Evolutionary conservation across 2,329 filamentous ascomycete species (phyloP).

Genomic region (Colletotrichum viniferum): DNA sequence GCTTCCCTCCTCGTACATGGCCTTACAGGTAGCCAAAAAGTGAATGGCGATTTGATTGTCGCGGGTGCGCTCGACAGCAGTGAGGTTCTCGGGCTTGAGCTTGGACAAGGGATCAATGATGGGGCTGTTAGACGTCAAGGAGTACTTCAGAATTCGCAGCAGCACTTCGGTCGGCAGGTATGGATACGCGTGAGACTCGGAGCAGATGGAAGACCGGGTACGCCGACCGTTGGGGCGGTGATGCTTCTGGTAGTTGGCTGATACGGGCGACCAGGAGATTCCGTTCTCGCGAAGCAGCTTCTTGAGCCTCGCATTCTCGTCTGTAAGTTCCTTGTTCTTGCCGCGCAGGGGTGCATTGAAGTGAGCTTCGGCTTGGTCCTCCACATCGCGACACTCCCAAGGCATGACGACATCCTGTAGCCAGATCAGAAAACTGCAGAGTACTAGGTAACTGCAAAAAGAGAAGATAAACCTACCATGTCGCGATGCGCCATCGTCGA

Average conservation of each 20-base stretch:
- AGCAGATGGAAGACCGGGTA: slow-evolving; percentile 28
- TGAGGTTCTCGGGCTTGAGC: slow-evolving; percentile 45
- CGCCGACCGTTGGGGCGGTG: slow-evolving; percentile 24
- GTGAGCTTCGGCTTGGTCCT: slow-evolving; percentile 52
- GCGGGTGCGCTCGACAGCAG: slow-evolving; percentile 45
- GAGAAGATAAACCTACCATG: background rate
- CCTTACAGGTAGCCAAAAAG: slow-evolving; percentile 56
- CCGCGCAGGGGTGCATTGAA: slow-evolving; percentile 54
- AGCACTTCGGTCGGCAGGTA: slow-evolving; percentile 58
- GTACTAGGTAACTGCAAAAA: background rate
- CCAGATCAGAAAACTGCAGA: background rate
- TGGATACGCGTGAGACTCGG: slow-evolving; percentile 32
- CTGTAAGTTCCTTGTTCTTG: slow-evolving; percentile 47
- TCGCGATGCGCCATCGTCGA: slow-evolving; percentile 7
- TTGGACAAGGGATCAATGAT: slow-evolving; percentile 60
- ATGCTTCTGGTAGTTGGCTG: slow-evolving; percentile 31
- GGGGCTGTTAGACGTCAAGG: slow-evolving; percentile 51
- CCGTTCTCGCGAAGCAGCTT: slow-evolving; percentile 55
- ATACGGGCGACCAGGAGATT: slow-evolving; percentile 52
- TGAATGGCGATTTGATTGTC: slow-evolving; percentile 56
- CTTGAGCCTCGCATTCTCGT: slow-evolving; percentile 57
- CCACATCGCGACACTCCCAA: slow-evolving; percentile 57
- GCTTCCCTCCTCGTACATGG: slow-evolving; percentile 53
- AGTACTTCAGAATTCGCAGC: slow-evolving; percentile 55
- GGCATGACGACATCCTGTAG: slow-evolving; percentile 37